These are phyloP conservation scores for Elsinoe fawcettii DNA, from an alignment of 2,329 filamentous ascomycete species.

Conservation along the genomic window DNA sequence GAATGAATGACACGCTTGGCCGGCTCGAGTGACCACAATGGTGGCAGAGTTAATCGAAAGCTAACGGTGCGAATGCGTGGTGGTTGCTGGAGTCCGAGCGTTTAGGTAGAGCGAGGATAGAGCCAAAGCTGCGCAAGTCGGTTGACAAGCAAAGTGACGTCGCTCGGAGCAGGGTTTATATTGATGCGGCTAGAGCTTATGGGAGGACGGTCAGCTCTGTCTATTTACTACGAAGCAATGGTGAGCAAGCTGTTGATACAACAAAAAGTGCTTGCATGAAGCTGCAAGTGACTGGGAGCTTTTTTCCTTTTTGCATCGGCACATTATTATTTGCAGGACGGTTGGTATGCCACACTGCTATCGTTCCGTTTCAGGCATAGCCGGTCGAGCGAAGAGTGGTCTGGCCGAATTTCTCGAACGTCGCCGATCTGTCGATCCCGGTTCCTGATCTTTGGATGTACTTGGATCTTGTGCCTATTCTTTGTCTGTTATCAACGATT, in stretches of 20 bases:
- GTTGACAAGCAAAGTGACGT: slow-evolving; percentile 3
- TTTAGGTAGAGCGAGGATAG: neutral
- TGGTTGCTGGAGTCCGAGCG: slow-evolving; percentile 1
- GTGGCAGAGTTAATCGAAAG: neutral
- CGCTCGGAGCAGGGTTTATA: neutral
- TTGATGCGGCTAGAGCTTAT: neutral
- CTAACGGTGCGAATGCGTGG: neutral
- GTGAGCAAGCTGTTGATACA: neutral
- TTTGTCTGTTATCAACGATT: too few species aligned
- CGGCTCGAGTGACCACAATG: neutral
- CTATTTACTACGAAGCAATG: neutral
- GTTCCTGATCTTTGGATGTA: neutral
- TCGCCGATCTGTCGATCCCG: neutral
- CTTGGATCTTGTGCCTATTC: neutral
- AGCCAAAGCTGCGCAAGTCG: neutral
- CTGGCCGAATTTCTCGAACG: neutral
- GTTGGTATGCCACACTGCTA: neutral
- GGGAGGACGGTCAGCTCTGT: neutral
- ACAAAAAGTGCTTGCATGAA: neutral
- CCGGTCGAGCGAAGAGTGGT: neutral
- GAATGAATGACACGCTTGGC: neutral
- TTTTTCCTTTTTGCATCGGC: neutral
- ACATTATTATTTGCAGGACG: neutral
- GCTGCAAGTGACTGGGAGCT: neutral
- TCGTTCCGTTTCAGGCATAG: slow-evolving; percentile 1